These are phyloP conservation scores for Cordyceps sp. DNA, from an alignment of 2,329 filamentous ascomycete genomes.

Conservation along the genomic window DNA sequence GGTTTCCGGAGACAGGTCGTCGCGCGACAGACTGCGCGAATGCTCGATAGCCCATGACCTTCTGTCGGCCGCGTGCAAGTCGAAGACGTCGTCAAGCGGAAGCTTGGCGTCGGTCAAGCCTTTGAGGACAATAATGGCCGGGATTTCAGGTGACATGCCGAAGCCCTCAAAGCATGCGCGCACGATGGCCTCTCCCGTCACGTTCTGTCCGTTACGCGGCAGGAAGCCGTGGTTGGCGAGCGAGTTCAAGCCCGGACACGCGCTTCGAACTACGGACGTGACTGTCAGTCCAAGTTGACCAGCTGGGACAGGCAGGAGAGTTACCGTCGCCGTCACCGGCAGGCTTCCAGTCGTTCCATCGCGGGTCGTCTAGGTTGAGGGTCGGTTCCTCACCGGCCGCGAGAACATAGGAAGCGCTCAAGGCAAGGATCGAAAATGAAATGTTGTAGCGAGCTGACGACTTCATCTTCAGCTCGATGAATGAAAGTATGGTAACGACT, in stretches of 20 bases:
- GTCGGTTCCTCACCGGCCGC: no score
- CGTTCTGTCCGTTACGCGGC: background rate
- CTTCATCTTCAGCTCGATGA: no score
- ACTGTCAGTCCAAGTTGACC: background rate
- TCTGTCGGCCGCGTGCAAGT: background rate
- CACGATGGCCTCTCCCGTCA: background rate
- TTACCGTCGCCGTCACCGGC: no score
- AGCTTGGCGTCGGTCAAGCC: background rate
- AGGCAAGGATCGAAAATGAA: no score
- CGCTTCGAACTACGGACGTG: background rate
- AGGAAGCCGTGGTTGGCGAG: slow-evolving; percentile 1
- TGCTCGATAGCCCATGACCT: background rate
- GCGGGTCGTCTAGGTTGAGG: no score
- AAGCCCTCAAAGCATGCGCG: background rate
- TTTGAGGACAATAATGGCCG: background rate
- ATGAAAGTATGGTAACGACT: no score
- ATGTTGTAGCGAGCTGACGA: no score
- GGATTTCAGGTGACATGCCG: background rate
- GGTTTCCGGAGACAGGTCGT: no score
- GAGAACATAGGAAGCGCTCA: no score
- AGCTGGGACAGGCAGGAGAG: no score
- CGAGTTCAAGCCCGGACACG: background rate
- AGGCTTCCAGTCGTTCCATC: no score
- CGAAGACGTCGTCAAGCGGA: background rate
- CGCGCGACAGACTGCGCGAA: background rate